phyloP scores from a whole-genome alignment of 192 early-diverging fungal genomes.

The Entomortierella parvispora region DNA sequence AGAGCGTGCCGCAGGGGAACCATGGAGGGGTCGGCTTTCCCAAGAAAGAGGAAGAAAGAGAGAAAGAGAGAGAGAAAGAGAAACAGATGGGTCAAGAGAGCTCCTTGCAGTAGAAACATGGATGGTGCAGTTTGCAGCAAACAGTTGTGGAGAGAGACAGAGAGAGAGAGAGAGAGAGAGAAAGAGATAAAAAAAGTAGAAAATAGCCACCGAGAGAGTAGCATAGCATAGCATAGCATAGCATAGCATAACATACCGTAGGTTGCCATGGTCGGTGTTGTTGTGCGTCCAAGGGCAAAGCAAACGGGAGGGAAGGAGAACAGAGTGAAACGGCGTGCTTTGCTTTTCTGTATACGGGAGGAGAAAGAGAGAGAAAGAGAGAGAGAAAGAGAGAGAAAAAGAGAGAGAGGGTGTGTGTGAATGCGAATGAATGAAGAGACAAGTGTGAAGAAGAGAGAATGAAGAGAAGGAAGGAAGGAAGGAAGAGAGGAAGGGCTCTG shows the following conservation, averaged over 20 bases:
- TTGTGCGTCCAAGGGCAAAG: not conserved
- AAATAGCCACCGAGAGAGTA: no score
- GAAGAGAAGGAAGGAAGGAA: not conserved
- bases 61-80: no score
- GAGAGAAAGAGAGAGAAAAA: not conserved
- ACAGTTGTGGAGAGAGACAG: not conserved
- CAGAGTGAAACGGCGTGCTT: not conserved
- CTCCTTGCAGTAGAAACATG: no score
- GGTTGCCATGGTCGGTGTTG: not conserved
- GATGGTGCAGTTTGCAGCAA: no score
- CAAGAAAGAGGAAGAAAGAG: constrained; percentile 1
- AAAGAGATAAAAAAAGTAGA: not conserved
- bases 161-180: not conserved
- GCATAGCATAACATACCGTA: constrained; percentile 1
- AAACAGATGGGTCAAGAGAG: no score
- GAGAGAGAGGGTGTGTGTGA: not conserved
- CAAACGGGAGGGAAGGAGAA: not conserved
- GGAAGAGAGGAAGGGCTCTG: not conserved
- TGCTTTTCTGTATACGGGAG: not conserved
- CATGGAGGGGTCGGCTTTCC: no score
- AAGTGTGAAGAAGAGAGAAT: not conserved
- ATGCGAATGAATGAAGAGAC: not conserved
- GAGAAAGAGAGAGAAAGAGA: not conserved
- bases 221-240: no score
- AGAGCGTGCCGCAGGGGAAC: no score